Conservation (phyloP, 345 rosid genomes). For the Trapa incisa region DNA sequence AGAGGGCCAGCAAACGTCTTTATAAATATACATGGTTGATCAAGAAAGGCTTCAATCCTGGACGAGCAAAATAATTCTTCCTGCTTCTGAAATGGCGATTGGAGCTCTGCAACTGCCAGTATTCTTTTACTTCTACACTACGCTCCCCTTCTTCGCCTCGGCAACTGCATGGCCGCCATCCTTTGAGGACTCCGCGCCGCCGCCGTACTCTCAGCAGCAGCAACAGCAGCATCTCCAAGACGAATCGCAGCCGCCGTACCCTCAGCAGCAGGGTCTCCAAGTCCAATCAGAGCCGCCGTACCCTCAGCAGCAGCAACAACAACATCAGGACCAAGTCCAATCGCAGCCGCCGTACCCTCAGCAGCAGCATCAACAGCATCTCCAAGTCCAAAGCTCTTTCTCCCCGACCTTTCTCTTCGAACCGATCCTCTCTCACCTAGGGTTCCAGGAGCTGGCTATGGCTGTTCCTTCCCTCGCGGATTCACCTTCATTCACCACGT, state of each 20-base stretch:
- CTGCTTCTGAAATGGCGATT: conserved; percentile 8
- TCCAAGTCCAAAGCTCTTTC: conserved; percentile 9
- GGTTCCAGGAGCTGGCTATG: conserved; percentile 44
- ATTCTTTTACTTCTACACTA: background rate
- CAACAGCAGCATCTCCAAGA: conserved; percentile 8
- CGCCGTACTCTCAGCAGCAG: background rate
- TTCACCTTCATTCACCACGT: conserved; percentile 19
- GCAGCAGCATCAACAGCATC: conserved; percentile 6
- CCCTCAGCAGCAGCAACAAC: background rate
- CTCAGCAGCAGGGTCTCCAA: conserved; percentile 6
- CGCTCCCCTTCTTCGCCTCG: background rate
- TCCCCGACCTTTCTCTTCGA: conserved; percentile 15
- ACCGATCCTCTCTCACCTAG: conserved; percentile 54
- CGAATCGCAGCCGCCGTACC: background rate
- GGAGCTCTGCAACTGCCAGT: conserved; percentile 1
- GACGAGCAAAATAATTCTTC: background rate
- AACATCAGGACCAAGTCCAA: conserved; percentile 5
- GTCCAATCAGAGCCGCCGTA: background rate
- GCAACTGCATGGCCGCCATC: background rate
- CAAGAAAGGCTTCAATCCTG: background rate
- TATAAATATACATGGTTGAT: background rate
- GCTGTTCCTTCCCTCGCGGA: conserved; percentile 37
- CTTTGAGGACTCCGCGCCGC: conserved; percentile 2
- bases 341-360: too few species aligned
- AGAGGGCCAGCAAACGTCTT: too few species aligned